A percentile compares a stretch with the other conserved stretches of the same genome.
phyloP scores from a whole-genome alignment of 2,329 filamentous ascomycete species.

The Penicillium sp. region DNA sequence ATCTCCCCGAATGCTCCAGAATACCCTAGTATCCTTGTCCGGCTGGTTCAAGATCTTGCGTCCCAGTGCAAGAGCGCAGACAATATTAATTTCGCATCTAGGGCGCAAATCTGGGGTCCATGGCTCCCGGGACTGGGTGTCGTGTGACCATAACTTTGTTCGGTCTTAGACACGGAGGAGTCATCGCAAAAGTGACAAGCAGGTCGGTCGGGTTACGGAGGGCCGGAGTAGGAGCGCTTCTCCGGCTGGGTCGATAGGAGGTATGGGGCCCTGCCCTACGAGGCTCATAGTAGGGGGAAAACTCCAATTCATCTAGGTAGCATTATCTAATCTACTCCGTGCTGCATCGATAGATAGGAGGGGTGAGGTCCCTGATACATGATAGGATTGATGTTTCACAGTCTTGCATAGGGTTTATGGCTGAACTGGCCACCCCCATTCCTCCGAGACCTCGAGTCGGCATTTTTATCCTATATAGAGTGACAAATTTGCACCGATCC shows the following conservation, averaged over 20 bases:
- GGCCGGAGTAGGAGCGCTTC: conserved; percentile 2
- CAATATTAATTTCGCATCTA: neutral
- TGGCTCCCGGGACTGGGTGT: conserved; percentile 10
- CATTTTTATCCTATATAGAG: neutral
- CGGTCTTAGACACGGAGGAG: neutral
- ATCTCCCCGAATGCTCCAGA: conserved; percentile 11
- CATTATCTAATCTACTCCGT: neutral
- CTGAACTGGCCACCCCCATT: neutral
- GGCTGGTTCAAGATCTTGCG: conserved; percentile 2
- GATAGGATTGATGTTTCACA: neutral
- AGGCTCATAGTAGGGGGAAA: neutral
- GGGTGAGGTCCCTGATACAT: neutral
- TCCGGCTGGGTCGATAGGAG: conserved; percentile 8
- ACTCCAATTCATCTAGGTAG: neutral
- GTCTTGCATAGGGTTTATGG: neutral
- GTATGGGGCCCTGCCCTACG: neutral
- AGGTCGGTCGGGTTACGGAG: conserved; percentile 13
- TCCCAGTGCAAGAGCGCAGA: neutral
- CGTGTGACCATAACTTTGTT: conserved; percentile 16
- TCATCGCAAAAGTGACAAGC: conserved; percentile 10
- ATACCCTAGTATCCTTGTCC: neutral
- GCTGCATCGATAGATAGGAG: neutral
- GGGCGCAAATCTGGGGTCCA: conserved; percentile 3
- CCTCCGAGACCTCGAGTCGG: neutral
- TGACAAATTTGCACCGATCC: neutral